These are phyloP conservation scores for Russula sp. DNA, from an alignment of 768 basidiomycete species.

Conservation along the genomic window DNA sequence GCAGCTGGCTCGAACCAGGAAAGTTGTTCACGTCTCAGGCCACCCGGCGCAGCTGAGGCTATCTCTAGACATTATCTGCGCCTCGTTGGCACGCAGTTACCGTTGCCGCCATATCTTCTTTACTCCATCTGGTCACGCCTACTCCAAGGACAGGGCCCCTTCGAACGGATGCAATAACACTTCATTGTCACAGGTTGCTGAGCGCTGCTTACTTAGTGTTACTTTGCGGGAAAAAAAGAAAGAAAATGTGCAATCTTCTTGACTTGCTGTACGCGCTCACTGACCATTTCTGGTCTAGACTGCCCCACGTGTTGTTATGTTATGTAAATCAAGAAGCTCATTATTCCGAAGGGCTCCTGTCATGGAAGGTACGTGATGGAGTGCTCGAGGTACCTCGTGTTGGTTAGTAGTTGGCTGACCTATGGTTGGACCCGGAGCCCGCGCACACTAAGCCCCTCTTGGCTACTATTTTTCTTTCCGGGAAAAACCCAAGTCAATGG, in stretches of 20 bases:
- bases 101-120: background rate
- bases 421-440: background rate
- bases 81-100: background rate
- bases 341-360: background rate
- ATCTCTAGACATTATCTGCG: background rate
- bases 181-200: background rate
- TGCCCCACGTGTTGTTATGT: background rate
- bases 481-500: background rate
- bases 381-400: background rate
- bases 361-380: background rate
- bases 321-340: background rate
- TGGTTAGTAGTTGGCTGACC: background rate
- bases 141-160: background rate
- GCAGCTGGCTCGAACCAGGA: background rate
- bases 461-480: background rate
- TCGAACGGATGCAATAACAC: background rate
- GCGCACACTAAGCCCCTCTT: background rate
- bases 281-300: background rate
- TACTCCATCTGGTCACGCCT: conserved; percentile 18
- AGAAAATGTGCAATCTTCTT: background rate
- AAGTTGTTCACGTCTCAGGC: background rate
- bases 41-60: background rate
- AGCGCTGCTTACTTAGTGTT: background rate
- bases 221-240: background rate
- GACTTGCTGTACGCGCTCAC: background rate